Base-by-base conservation (phyloP, 2,329 filamentous ascomycete species). In the Nothopassalora personata region DNA sequence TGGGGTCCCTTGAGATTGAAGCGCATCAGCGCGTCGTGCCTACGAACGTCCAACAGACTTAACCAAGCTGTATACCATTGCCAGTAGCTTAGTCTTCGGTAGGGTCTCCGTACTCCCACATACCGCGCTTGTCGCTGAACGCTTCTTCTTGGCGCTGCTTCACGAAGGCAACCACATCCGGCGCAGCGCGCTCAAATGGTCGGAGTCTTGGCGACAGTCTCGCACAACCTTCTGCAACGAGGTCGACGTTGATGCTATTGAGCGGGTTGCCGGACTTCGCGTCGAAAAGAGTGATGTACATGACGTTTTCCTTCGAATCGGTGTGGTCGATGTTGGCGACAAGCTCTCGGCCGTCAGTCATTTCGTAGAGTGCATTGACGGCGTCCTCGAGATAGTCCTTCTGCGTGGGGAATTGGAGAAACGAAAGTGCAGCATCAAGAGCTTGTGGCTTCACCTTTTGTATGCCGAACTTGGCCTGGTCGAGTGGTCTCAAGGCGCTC, bases 21-120 rank as follows among this genome's bases (percentile, higher is more conserved):
- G n/a, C 39, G 9, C 39, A 4, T 15, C 13, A 18, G 39, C 39
- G 39, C 5, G 15, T 43, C n/a, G 4, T 43, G 39, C 39, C n/a
- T 43, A 18, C 39, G 13, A n/a, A n/a, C 18, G 18, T n/a, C 5
- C n/a, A 43, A 43, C 13, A 43, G 13, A 18, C n/a, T n/a, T n/a
- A 1, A 5, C 8, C 34, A 36, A 36, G 34, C 39, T 43, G 39
- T n/a, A 18, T 18, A 43, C 10, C 39, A 15, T n/a, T n/a, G 5
- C 13, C 13, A 43, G n/a, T n/a, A n/a, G 39, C 49, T 55, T 70
- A 74, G 58, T 96, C 91, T 79, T 96, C 92, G 13, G 91, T 96
- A 71, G 96, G 82, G 74, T 97, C 94, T 67, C 94, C 94, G 76
- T 97, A 99, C 82, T 99, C 94, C 92, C 93, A 99, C 83, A 96